Conservation (phyloP, 768 basidiomycete species). For the Panellus pusillus region DNA sequence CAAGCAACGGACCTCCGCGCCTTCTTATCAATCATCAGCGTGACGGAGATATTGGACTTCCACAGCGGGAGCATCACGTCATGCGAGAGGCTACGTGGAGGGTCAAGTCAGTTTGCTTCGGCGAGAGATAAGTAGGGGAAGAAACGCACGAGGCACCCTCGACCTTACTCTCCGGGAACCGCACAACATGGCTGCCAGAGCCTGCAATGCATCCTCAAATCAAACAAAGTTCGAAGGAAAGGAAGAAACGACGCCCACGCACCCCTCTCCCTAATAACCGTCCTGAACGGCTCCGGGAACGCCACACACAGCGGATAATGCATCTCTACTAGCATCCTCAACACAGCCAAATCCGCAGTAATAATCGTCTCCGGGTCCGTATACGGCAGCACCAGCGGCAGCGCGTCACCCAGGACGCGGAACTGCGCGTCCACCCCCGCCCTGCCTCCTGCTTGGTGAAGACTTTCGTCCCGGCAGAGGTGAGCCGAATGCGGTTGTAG, state of each 20-base stretch:
- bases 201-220: constrained; percentile 35
- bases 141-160: constrained; percentile 55
- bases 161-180: constrained; percentile 56
- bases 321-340: constrained; percentile 70
- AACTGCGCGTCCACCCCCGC: constrained; percentile 61
- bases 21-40: constrained; percentile 95
- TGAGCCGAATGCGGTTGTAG: constrained; percentile 80
- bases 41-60: constrained; percentile 87
- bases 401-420: constrained; percentile 80
- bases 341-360: constrained; percentile 49
- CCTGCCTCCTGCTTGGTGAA: constrained; percentile 87
- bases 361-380: constrained; percentile 65
- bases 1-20: constrained; percentile 74
- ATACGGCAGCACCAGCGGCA: constrained; percentile 83
- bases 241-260: constrained; percentile 27
- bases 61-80: constrained; percentile 91
- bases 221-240: neutral
- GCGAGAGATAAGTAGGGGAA: neutral
- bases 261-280: constrained; percentile 55
- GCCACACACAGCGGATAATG: constrained; percentile 77
- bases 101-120: constrained; percentile 1
- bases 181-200: constrained; percentile 70
- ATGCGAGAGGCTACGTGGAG: constrained; percentile 58
- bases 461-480: constrained; percentile 92
- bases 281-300: constrained; percentile 62